phyloP scores from a whole-genome alignment of 169 alveolate genomes.

The Cryptosporidium meleagridis region DNA sequence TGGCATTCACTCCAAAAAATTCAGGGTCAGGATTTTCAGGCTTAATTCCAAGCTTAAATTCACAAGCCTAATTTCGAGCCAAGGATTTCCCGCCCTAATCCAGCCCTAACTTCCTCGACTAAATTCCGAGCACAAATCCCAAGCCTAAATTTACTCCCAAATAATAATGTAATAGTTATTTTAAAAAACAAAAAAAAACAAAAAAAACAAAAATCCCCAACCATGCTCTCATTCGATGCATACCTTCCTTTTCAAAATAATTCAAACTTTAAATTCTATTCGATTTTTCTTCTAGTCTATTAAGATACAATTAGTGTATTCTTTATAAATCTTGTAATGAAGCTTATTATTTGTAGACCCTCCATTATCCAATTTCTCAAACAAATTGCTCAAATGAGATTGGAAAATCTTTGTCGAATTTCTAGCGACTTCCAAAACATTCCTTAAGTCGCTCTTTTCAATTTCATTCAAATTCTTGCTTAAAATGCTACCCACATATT shows the following conservation, averaged over 20 bases:
- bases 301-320: conserved; percentile 51
- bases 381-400: conserved; percentile 11
- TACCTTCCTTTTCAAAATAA: no score
- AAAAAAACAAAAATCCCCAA: no score
- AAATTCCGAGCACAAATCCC: no score
- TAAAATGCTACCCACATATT: not conserved
- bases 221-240: no score
- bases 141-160: no score
- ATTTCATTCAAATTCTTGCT: not conserved
- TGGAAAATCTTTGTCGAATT: conserved; percentile 44
- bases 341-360: conserved; percentile 2
- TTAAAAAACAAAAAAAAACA: no score
- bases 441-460: not conserved
- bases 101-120: no score
- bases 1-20: no score
- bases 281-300: conserved; percentile 11
- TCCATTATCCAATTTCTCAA: conserved; percentile 8
- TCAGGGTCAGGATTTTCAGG: not conserved
- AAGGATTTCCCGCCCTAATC: no score
- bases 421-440: not conserved
- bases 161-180: no score
- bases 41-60: no score
- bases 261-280: not conserved
- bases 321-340: conserved; percentile 49
- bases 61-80: no score